Conservation (phyloP, 2,329 filamentous ascomycete species). For the Furcasterigmium furcatum region DNA sequence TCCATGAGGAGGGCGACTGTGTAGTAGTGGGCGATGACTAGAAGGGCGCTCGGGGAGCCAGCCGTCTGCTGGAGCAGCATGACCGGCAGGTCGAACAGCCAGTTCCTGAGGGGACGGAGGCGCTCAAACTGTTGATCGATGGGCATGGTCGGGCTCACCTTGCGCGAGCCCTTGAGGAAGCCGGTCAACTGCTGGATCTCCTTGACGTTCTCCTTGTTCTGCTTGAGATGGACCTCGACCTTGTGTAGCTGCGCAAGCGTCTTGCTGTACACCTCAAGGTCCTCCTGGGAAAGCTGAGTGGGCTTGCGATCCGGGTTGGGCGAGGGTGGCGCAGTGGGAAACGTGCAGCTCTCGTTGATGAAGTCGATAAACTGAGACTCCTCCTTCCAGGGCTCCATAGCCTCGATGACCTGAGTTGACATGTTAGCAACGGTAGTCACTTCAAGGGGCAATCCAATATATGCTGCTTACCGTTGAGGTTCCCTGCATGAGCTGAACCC, state of each 20-base stretch:
- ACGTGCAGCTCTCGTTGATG: conserved; percentile 75
- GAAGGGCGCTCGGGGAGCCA: conserved; percentile 71
- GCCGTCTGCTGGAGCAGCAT: conserved; percentile 75
- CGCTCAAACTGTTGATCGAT: conserved; percentile 87
- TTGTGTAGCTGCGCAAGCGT: conserved; percentile 65
- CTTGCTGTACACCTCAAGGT: conserved; percentile 64
- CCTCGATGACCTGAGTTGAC: conserved; percentile 67
- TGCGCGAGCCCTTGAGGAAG: conserved; percentile 70
- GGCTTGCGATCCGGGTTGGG: conserved; percentile 59
- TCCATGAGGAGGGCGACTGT: conserved; percentile 84
- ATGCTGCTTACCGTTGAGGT: conserved; percentile 70
- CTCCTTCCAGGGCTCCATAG: conserved; percentile 89
- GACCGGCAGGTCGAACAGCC: conserved; percentile 95
- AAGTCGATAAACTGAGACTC: conserved; percentile 83
- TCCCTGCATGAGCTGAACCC: conserved; percentile 89
- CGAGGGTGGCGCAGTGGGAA: conserved; percentile 63
- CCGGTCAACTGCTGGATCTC: conserved; percentile 66
- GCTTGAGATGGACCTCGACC: conserved; percentile 65
- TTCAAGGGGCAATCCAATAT: neutral
- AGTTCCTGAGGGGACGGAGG: conserved; percentile 81
- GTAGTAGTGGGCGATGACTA: conserved; percentile 89
- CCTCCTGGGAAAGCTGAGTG: conserved; percentile 64
- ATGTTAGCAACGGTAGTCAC: conserved; percentile 3
- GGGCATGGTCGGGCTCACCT: conserved; percentile 65
- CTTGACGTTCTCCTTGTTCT: conserved; percentile 66